These are phyloP conservation scores for Fraxinus latifolia DNA, from an alignment of 305 asterid species.

Conservation along the genomic window DNA sequence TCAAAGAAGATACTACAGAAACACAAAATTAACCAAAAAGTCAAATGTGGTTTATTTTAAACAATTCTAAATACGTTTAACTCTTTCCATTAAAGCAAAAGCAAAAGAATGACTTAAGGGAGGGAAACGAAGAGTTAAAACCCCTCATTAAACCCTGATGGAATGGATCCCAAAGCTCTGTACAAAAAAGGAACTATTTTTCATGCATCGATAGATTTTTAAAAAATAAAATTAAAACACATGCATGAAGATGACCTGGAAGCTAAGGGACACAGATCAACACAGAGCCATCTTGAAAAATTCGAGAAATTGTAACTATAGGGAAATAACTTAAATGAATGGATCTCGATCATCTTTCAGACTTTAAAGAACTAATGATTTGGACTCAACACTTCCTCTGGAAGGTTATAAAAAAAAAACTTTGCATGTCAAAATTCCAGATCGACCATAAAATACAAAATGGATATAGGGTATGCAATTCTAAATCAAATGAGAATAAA, in stretches of 20 bases:
- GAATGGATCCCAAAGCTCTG: conserved; percentile 17
- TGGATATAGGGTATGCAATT: background rate
- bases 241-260: conserved; percentile 32
- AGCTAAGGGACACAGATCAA: conserved; percentile 7
- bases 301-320: background rate
- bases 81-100: conserved; percentile 16
- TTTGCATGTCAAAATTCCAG: conserved; percentile 31
- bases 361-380: conserved; percentile 13
- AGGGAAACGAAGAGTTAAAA: background rate
- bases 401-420: background rate
- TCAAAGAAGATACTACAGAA: background rate
- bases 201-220: conserved; percentile 16
- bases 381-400: conserved; percentile 8
- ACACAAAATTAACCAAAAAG: conserved; percentile 5
- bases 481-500: background rate
- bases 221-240: conserved; percentile 4
- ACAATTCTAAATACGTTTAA: background rate
- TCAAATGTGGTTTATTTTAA: background rate
- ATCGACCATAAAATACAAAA: conserved; percentile 34
- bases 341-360: conserved; percentile 34
- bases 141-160: conserved; percentile 18
- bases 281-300: background rate
- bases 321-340: background rate
- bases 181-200: conserved; percentile 1
- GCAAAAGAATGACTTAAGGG: background rate